Base-by-base conservation (phyloP, 2,329 filamentous ascomycete species). In the Diplodia corticola region DNA sequence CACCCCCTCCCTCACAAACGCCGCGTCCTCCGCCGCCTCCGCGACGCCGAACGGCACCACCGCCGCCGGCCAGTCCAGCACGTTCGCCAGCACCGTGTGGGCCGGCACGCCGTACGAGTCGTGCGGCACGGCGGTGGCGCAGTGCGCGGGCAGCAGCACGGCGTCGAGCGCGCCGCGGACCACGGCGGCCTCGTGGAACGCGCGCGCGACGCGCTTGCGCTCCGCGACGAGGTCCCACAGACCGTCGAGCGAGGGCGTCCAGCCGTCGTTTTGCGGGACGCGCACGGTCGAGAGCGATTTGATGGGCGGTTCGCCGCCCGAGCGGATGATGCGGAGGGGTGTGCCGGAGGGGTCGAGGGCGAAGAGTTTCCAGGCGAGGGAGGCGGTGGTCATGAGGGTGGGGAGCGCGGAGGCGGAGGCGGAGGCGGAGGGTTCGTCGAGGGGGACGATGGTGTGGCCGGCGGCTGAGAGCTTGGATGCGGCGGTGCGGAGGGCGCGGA, bases 11-110 rank as follows among this genome's bases (percentile, higher is more conserved):
- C 71, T 70, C 22, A 73, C 28, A 55, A 79, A 79, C 5, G 70
- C 67, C 13, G 65, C 72, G 67, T 85, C 84, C 28, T 77, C 67
- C 5, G 74, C 71, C 64, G 79, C 80, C 0, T 80, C 76, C 1
- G 81, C 81, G 17, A 73, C 78, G 2, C 78, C 75, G 65, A 78
- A 82, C 0, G 81, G 82, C 61, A 86, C 75, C 1, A 84, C 78
- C 7, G 80, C 83, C 3, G 82, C 79, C 3, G 84, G 84, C 70
- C 83, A 85, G 80, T 86, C 82, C 4, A 86, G 69, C 9, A 86
- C 24, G 67, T 87, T 88, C 72, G 80, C 80, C 33, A 86, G 67
- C 20, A 80, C 71, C 0, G 85, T 86, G 63, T 84, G 85, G 0
- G 78, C 72, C 1, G 80, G 75, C 0, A 77, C 30, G 0, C 61